Conservation (phyloP, 2,329 filamentous ascomycete species). For the Aspergillus hiratsukae region DNA sequence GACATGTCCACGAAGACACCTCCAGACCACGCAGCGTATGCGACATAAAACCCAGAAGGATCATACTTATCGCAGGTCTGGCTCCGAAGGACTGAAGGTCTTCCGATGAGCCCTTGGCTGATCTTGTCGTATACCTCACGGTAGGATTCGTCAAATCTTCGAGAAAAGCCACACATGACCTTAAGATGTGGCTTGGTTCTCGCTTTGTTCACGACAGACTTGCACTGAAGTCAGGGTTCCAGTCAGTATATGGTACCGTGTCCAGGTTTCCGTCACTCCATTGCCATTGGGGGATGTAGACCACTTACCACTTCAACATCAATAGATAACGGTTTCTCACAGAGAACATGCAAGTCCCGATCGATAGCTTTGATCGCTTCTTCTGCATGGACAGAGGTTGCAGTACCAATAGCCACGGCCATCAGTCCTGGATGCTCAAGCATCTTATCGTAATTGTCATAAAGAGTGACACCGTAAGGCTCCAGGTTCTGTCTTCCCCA, state of each 20-base stretch:
- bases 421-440: conserved; percentile 52
- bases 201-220: conserved; percentile 56
- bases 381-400: conserved; percentile 54
- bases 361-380: conserved; percentile 56
- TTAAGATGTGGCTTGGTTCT: conserved; percentile 49
- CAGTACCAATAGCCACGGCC: conserved; percentile 53
- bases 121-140: conserved; percentile 54
- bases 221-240: conserved; percentile 41
- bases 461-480: conserved; percentile 50
- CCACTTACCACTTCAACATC: conserved; percentile 54
- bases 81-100: conserved; percentile 56
- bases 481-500: conserved; percentile 51
- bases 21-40: conserved; percentile 61
- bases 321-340: conserved; percentile 53
- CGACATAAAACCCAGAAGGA: conserved; percentile 63
- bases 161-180: conserved; percentile 58
- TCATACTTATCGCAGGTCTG: conserved; percentile 66
- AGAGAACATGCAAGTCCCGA: conserved; percentile 52
- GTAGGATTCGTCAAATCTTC: conserved; percentile 59
- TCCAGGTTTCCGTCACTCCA: neutral
- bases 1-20: conserved; percentile 69
- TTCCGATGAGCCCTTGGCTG: conserved; percentile 53
- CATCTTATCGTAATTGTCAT: conserved; percentile 55
- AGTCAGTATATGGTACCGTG: neutral
- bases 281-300: neutral